These are phyloP conservation scores for Persicaria tinctoria DNA, from an alignment of 148 eudicot species.

Conservation along the genomic window DNA sequence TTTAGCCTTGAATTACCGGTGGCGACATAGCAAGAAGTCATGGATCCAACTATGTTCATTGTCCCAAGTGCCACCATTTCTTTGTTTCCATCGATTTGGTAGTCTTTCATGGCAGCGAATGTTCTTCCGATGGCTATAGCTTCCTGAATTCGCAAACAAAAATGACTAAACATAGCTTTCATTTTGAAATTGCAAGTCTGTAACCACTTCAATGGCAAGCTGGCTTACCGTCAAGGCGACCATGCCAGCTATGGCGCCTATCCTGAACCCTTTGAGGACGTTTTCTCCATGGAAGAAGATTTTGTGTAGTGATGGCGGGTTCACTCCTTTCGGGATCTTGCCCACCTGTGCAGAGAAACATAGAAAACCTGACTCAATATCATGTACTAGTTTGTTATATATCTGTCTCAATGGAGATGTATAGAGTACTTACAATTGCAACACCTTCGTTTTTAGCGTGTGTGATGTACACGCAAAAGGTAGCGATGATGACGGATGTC, in stretches of 20 bases:
- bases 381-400: neutral
- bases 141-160: conserved; percentile 35
- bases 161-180: neutral
- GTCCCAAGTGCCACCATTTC: conserved; percentile 88
- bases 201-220: neutral
- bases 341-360: conserved; percentile 35
- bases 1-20: conserved; percentile 39
- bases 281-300: conserved; percentile 44
- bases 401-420: neutral
- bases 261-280: conserved; percentile 47
- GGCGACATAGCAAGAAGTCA: conserved; percentile 82
- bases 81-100: conserved; percentile 83
- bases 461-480: conserved; percentile 55
- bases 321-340: conserved; percentile 50
- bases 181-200: too few species aligned
- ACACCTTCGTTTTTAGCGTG: conserved; percentile 68
- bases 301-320: conserved; percentile 45
- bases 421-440: conserved; percentile 44
- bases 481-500: conserved; percentile 58
- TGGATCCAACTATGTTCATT: conserved; percentile 80
- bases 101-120: conserved; percentile 77
- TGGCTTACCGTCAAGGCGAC: conserved; percentile 60
- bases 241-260: conserved; percentile 66
- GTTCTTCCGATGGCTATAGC: conserved; percentile 83
- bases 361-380: neutral